Evolutionary conservation across 106 monocot species (phyloP), one percentile per base, ranked within the genome.

Genomic region (Ottelia alismoides): DNA sequence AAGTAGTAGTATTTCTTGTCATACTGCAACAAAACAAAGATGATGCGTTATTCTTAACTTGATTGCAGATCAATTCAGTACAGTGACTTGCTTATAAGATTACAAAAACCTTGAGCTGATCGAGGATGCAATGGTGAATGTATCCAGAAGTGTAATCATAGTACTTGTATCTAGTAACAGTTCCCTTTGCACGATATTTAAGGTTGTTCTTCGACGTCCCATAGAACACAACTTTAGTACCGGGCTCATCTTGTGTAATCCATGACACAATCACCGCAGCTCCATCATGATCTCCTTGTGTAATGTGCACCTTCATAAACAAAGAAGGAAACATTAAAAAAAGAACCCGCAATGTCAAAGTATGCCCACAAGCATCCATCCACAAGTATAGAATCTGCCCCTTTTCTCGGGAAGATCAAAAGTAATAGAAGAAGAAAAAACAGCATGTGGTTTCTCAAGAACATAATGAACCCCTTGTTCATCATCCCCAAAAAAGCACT

Each of bases 111-210:
- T 92, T 60, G 20, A 92, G 67, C 22, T 65, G 25, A 22, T 29
- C 57, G 51, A 92, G 55, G 24, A 56, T 66, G 66, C 81, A 81
- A 25, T 92, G 91, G 60, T 92, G 91, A 55, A 92, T 92, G 63
- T 27, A 92, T 25, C 91, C 91, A 0, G 91, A 92, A 18, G 91
- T 85, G 62, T 92, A 92, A 51, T 78, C 78, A 73, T 73, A 82
- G 67, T 52, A 82, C 12, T 20, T 76, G 47, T 92, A 92, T 21
- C 21, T 51, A 31, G 68, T 66, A 2, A 65, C 24, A 2, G 45
- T 81, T 9, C 76, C 91, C 20, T 78, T 9, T 2, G 81, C 72
- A 6, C 31, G 25, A 24, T 53, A 40, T 1, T 51, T 40, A 3
- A 78, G 66, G 26, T 74, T 67, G 25, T 78, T 23, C 67, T 69